Percentiles rank a stretch among this genome's conserved stretches.
phyloP scores from a whole-genome alignment of 805 yeast genomes.

The Saccharomycopsis babjevae region DNA sequence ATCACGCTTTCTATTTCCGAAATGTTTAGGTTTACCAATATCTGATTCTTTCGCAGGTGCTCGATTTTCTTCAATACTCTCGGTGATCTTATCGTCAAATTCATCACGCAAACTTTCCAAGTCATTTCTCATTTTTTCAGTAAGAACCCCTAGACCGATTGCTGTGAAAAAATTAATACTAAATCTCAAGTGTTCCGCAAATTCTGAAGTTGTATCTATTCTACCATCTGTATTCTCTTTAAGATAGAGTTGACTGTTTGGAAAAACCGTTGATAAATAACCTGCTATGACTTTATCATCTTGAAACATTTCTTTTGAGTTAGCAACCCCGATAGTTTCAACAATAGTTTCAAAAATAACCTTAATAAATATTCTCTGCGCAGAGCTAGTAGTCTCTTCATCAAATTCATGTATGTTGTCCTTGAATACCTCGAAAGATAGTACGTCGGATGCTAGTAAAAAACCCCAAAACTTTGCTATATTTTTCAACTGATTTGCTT shows the following conservation, averaged over 20 bases:
- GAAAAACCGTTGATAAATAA: slow-evolving; percentile 54
- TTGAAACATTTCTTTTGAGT: slow-evolving; percentile 40
- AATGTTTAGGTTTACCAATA: neutral
- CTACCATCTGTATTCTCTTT: slow-evolving; percentile 24
- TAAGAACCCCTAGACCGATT: slow-evolving; percentile 73
- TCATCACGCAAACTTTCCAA: slow-evolving; percentile 21
- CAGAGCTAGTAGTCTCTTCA: slow-evolving; percentile 66
- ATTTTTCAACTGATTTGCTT: slow-evolving; percentile 64
- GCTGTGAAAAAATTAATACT: slow-evolving; percentile 90
- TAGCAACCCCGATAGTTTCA: slow-evolving; percentile 58
- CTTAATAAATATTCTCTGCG: slow-evolving; percentile 70
- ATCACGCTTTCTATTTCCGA: neutral
- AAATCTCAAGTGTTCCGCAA: slow-evolving; percentile 52
- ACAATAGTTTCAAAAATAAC: slow-evolving; percentile 71
- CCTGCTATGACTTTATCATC: slow-evolving; percentile 31
- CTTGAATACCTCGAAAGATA: slow-evolving; percentile 51
- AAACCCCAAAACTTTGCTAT: slow-evolving; percentile 84
- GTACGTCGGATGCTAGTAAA: slow-evolving; percentile 55
- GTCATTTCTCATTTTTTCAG: slow-evolving; percentile 68
- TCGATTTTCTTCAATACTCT: neutral
- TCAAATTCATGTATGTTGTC: slow-evolving; percentile 34
- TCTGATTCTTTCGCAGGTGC: neutral
- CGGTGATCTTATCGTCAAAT: neutral
- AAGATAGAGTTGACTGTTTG: slow-evolving; percentile 25
- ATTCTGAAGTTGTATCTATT: slow-evolving; percentile 21